Percentiles rank a stretch among this genome's conserved stretches.
These are phyloP conservation scores for Macrolepiota fuliginosa DNA, from an alignment of 768 basidiomycete genomes.

Conservation along the genomic window DNA sequence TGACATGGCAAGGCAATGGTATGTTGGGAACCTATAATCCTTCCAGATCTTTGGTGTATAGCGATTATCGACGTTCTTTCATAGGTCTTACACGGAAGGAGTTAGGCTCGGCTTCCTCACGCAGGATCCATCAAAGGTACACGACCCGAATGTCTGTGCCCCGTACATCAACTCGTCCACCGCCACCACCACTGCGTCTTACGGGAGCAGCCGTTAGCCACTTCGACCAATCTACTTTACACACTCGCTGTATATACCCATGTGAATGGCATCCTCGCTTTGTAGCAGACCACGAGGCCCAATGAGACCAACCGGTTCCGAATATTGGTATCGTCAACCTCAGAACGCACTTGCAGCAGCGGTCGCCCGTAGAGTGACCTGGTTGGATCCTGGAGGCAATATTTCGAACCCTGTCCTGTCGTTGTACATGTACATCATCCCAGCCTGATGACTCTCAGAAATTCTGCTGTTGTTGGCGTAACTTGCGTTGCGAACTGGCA, in stretches of 20 bases:
- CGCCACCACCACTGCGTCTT: background rate
- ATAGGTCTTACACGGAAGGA: slow-evolving; percentile 71
- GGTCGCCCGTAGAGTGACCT: no score
- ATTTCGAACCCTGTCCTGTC: no score
- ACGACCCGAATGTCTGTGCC: slow-evolving; percentile 64
- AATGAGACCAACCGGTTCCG: no score
- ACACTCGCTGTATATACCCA: background rate
- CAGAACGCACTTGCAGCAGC: no score
- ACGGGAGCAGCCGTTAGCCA: background rate
- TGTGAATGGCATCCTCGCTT: no score
- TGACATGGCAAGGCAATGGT: slow-evolving; percentile 64
- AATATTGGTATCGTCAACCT: no score
- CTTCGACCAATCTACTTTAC: background rate
- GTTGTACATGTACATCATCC: no score
- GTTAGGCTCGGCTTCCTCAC: slow-evolving; percentile 59
- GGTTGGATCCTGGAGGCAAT: no score
- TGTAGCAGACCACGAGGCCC: no score
- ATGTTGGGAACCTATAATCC: slow-evolving; percentile 16
- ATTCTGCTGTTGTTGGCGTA: no score
- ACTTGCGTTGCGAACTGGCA: no score
- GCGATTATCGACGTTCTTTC: background rate
- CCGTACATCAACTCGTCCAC: slow-evolving; percentile 33
- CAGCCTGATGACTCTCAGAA: no score
- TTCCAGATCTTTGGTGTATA: background rate
- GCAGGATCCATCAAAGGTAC: slow-evolving; percentile 50